Evolutionary conservation across 225 moss, liverwort and hornwort genomes (phyloP).

Genomic region (Polytrichum commune): DNA sequence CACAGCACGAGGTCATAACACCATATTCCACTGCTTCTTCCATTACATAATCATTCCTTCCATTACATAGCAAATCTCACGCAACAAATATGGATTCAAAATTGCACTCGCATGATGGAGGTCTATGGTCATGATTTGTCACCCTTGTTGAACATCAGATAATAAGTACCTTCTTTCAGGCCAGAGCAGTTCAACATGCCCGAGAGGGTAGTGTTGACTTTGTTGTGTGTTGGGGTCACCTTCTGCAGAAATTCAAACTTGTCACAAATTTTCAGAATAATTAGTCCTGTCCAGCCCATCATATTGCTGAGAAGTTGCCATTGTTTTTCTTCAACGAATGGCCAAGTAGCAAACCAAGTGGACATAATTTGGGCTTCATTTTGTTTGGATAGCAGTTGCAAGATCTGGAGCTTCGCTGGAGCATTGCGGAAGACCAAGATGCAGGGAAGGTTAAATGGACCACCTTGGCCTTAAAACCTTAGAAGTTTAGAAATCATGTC

Average conservation of each 20-base stretch:
- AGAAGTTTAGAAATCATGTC: neutral
- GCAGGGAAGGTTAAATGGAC: constrained; percentile 4
- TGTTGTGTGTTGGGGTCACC: neutral
- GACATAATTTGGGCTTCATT: neutral
- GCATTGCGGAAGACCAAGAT: constrained; percentile 9
- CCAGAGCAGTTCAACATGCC: neutral
- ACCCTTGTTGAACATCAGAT: neutral
- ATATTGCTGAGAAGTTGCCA: no score
- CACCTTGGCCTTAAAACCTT: neutral
- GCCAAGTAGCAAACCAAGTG: no score
- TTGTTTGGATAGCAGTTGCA: constrained; percentile 7
- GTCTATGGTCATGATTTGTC: no score
- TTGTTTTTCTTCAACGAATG: no score
- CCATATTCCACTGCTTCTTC: neutral
- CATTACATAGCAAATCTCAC: neutral
- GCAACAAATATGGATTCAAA: no score
- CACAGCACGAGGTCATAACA: constrained; percentile 24
- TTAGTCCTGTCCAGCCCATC: no score
- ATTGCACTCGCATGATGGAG: no score
- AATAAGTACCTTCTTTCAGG: neutral
- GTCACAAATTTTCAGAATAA: no score
- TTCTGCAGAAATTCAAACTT: no score
- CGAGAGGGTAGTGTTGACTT: no score
- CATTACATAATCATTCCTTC: neutral
- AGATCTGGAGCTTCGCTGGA: constrained; percentile 12